Percentiles rank a stretch among this genome's conserved stretches.
Conservation (phyloP, 805 yeast species). For the Candida qinlingensis region DNA sequence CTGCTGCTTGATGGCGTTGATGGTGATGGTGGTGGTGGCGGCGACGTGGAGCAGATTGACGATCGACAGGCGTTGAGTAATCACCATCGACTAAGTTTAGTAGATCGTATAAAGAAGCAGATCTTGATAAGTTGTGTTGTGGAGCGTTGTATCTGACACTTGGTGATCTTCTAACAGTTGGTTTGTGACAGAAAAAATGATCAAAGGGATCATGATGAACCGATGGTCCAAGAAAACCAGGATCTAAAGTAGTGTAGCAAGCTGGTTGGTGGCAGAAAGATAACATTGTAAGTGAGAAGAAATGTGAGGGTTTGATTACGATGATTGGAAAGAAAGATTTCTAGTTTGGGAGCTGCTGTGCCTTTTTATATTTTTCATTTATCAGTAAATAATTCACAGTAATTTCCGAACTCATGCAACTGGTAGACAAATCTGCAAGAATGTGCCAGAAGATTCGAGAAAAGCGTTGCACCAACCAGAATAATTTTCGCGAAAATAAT, state of each 20-base stretch:
- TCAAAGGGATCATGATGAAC: slow-evolving; percentile 1
- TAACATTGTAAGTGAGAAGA: slow-evolving; percentile 5
- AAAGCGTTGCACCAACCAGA: not conserved
- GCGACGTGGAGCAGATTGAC: slow-evolving; percentile 1
- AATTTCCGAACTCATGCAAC: no score
- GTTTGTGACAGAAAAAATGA: slow-evolving; percentile 2
- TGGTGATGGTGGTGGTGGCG: not conserved
- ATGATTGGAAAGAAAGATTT: not conserved
- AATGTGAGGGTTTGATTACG: not conserved
- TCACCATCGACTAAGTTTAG: not conserved
- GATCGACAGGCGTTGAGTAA: not conserved
- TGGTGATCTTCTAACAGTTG: slow-evolving; percentile 7
- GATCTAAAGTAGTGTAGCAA: not conserved
- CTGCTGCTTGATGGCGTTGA: not conserved
- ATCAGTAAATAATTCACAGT: not conserved
- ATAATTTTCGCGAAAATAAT: not conserved
- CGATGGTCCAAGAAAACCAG: not conserved
- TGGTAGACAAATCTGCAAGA: not conserved
- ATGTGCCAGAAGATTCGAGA: slow-evolving; percentile 1
- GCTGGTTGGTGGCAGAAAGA: slow-evolving; percentile 10
- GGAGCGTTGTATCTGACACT: not conserved
- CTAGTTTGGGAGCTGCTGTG: no score
- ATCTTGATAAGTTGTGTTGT: not conserved
- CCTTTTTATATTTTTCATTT: not conserved
- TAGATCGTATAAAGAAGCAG: no score